These are phyloP conservation scores for Miscanthus sacchariflorus DNA, from an alignment of 202 grass and related monocot genomes.

Conservation along the genomic window DNA sequence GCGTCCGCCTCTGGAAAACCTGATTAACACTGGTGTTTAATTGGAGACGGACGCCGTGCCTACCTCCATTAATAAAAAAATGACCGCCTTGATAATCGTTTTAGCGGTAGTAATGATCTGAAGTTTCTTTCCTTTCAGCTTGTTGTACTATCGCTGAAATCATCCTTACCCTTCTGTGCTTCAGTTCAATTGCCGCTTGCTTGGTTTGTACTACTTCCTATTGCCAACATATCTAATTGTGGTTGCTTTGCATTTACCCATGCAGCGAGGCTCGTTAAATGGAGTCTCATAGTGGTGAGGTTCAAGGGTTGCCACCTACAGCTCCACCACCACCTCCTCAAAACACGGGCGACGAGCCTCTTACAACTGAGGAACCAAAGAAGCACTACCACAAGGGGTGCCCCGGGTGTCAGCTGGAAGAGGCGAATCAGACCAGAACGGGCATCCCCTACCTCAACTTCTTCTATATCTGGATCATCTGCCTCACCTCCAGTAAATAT, in stretches of 20 bases:
- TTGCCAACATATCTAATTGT: neutral
- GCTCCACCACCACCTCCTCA: slow-evolving; percentile 16
- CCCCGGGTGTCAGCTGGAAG: slow-evolving; percentile 54
- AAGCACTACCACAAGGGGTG: slow-evolving; percentile 44
- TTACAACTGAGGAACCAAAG: slow-evolving; percentile 46
- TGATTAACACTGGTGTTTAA: too few species aligned
- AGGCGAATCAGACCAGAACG: slow-evolving; percentile 32
- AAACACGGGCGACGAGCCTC: slow-evolving; percentile 31
- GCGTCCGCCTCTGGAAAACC: too few species aligned
- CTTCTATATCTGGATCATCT: slow-evolving; percentile 67
- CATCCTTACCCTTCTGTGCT: neutral
- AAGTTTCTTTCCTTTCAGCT: neutral
- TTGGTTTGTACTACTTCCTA: neutral
- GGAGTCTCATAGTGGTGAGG: slow-evolving; percentile 4
- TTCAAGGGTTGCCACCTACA: slow-evolving; percentile 49
- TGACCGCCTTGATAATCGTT: too few species aligned
- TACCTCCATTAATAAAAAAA: too few species aligned
- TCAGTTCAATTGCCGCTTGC: neutral
- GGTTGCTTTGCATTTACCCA: neutral
- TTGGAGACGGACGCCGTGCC: too few species aligned
- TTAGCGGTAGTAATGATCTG: neutral
- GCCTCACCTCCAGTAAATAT: slow-evolving; percentile 47
- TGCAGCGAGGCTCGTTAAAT: slow-evolving; percentile 19
- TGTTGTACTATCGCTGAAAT: neutral
- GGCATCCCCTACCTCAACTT: slow-evolving; percentile 66